Evolutionary conservation across 257 asterid species (phyloP).

Genomic region (Rubia yunnanensis): DNA sequence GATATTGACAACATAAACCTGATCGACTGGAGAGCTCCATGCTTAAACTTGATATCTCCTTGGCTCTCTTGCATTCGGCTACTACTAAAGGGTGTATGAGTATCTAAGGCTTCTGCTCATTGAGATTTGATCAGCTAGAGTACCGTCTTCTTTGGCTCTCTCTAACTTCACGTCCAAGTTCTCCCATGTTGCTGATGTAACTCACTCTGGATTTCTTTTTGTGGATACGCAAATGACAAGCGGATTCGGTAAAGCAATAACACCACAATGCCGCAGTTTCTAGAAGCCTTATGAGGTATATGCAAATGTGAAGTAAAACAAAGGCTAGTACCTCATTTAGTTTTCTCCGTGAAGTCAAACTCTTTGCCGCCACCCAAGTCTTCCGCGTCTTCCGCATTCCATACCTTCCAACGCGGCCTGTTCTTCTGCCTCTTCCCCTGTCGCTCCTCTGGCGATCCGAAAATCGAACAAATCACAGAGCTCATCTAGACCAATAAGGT

Average conservation of each 20-base stretch:
- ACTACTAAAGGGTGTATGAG: conserved; percentile 11
- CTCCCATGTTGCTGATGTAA: conserved; percentile 55
- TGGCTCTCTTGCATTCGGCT: conserved; percentile 28
- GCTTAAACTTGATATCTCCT: conserved; percentile 39
- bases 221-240: conserved; percentile 42
- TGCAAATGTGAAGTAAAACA: background rate
- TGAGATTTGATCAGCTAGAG: conserved; percentile 73
- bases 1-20: conserved; percentile 45
- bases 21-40: conserved; percentile 51
- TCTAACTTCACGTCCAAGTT: conserved; percentile 38
- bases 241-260: background rate
- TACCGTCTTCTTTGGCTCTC: conserved; percentile 32
- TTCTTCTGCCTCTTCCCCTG: background rate
- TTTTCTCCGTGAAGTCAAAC: conserved; percentile 65
- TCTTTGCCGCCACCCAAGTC: conserved; percentile 45
- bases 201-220: conserved; percentile 41
- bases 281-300: background rate
- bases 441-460: conserved; percentile 13
- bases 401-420: background rate
- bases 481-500: conserved; percentile 63
- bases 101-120: conserved; percentile 8
- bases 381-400: no score
- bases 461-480: conserved; percentile 47
- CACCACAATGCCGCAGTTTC: background rate
- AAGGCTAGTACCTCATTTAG: conserved; percentile 51